A percentile compares a stretch with the other conserved stretches of the same genome.
phyloP scores from a whole-genome alignment of 2,329 filamentous ascomycete genomes.

The Davidsoniella virescens region DNA sequence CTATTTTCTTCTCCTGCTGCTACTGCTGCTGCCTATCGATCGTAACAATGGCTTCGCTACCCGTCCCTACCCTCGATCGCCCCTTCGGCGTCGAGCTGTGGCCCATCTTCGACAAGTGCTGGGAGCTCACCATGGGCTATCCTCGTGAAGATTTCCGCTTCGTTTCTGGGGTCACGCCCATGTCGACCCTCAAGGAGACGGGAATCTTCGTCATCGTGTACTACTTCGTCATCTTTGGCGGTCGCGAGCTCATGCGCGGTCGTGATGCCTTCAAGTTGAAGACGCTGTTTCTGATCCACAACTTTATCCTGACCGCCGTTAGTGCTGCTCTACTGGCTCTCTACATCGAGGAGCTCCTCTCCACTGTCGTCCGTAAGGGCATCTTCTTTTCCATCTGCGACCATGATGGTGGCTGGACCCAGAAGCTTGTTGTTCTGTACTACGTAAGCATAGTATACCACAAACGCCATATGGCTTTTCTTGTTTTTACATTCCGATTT shows the following conservation, averaged over 20 bases:
- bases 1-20: neutral
- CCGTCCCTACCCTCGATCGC: conserved; percentile 64
- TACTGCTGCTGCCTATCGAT: neutral
- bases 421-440: conserved; percentile 84
- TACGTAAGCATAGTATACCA: conserved; percentile 49
- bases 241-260: conserved; percentile 80
- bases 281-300: conserved; percentile 82
- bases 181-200: conserved; percentile 79
- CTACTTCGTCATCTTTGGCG: conserved; percentile 87
- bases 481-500: neutral
- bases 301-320: conserved; percentile 81
- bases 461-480: neutral
- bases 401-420: conserved; percentile 74
- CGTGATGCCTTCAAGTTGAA: conserved; percentile 75
- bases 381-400: conserved; percentile 83
- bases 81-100: conserved; percentile 85
- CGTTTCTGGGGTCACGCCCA: conserved; percentile 61
- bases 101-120: conserved; percentile 86
- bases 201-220: conserved; percentile 69
- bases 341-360: conserved; percentile 81
- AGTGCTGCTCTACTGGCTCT: conserved; percentile 65
- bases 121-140: conserved; percentile 61
- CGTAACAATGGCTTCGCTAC: conserved; percentile 11
- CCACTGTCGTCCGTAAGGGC: conserved; percentile 63
- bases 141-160: conserved; percentile 77